Percentiles rank a stretch among this genome's conserved stretches.
Evolutionary conservation across 75 land plant species (phyloP).

Genomic region (Picea glauca): DNA sequence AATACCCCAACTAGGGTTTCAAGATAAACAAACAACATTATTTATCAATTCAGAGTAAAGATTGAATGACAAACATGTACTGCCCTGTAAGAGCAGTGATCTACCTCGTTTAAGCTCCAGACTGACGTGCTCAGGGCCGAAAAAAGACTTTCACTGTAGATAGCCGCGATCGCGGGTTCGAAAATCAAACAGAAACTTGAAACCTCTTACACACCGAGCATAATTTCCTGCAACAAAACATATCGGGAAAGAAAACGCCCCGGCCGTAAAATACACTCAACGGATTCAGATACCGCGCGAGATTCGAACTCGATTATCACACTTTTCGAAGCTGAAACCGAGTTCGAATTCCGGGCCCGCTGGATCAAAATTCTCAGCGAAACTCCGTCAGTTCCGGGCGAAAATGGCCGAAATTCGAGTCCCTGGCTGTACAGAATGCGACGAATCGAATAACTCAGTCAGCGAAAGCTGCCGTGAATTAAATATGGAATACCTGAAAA

Average conservation of each 20-base stretch:
- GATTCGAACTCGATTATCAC: background rate
- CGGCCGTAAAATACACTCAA: background rate
- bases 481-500: background rate
- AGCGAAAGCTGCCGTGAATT: background rate
- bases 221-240: too few relatives aligned
- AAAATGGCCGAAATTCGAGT: background rate
- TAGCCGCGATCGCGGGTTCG: background rate
- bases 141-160: background rate
- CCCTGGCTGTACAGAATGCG: too few relatives aligned
- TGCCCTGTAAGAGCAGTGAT: background rate
- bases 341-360: background rate
- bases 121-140: background rate
- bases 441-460: background rate
- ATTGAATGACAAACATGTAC: too few relatives aligned
- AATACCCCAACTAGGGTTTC: too few relatives aligned
- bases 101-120: constrained; percentile 6
- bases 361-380: background rate
- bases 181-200: background rate
- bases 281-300: background rate
- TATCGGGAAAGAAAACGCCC: too few relatives aligned
- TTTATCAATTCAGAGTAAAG: too few relatives aligned
- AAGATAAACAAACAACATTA: too few relatives aligned
- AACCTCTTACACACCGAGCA: too few relatives aligned
- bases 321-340: background rate
- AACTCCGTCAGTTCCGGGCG: background rate